Conservation (phyloP, 257 asterid genomes). For the Jacaranda copaia region DNA sequence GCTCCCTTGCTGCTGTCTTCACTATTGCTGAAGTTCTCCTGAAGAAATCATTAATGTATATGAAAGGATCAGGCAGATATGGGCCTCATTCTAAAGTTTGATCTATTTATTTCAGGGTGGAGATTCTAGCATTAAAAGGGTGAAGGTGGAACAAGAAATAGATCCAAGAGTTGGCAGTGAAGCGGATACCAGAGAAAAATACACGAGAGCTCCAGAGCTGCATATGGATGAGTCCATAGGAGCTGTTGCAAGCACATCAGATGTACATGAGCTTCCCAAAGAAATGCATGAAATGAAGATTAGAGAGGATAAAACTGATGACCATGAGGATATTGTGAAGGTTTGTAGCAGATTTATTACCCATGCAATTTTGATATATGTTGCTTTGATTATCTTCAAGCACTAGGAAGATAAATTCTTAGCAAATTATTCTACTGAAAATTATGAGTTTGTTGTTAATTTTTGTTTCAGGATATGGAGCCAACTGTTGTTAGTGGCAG, state of each 20-base stretch:
- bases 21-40: not conserved
- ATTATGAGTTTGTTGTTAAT: not conserved
- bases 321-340: constrained; percentile 59
- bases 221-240: constrained; percentile 46
- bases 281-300: constrained; percentile 71
- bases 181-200: constrained; percentile 44
- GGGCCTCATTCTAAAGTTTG: constrained; percentile 1
- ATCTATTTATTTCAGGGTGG: constrained; percentile 55
- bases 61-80: not conserved
- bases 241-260: constrained; percentile 52
- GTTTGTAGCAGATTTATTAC: constrained; percentile 38
- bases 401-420: not conserved
- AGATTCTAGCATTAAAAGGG: constrained; percentile 70
- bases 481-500: constrained; percentile 78
- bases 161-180: constrained; percentile 49
- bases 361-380: not conserved
- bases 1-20: not conserved
- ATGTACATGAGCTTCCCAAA: constrained; percentile 59
- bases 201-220: constrained; percentile 40
- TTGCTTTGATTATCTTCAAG: not conserved
- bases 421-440: not conserved
- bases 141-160: constrained; percentile 65
- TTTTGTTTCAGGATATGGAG: constrained; percentile 65
- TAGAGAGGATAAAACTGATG: constrained; percentile 51
- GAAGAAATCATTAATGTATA: not conserved